A percentile compares a stretch with the other conserved stretches of the same genome.
These are phyloP conservation scores for Prunus campanulata DNA, from an alignment of 306 rosid species.

Conservation along the genomic window DNA sequence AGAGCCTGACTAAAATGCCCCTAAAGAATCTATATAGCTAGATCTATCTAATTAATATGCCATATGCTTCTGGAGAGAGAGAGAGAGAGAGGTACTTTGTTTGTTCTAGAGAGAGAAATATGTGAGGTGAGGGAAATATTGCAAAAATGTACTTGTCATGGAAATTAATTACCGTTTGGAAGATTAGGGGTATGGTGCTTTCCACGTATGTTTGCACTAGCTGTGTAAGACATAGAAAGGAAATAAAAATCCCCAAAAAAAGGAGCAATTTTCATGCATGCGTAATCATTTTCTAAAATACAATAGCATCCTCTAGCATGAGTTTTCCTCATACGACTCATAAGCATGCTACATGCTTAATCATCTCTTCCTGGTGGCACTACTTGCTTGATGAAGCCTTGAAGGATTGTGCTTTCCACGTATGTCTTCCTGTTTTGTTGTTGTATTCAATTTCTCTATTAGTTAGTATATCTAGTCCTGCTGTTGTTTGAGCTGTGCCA, in stretches of 20 bases:
- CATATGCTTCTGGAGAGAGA: too few species aligned
- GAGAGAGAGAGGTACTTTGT: background rate
- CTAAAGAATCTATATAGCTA: slow-evolving; percentile 3
- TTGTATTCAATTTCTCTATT: background rate
- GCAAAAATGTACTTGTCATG: background rate
- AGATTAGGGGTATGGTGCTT: slow-evolving; percentile 35
- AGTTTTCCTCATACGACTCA: too few species aligned
- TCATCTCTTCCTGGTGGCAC: slow-evolving; percentile 1
- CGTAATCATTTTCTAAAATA: too few species aligned
- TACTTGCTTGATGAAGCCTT: slow-evolving; percentile 10
- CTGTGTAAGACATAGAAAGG: background rate
- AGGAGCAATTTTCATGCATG: too few species aligned
- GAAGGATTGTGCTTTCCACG: background rate
- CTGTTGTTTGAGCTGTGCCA: background rate
- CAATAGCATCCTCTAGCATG: too few species aligned
- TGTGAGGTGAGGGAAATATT: background rate
- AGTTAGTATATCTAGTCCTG: background rate
- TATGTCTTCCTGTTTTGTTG: background rate
- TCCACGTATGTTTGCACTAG: slow-evolving; percentile 40
- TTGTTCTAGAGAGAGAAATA: background rate
- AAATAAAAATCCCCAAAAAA: background rate
- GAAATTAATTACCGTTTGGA: slow-evolving; percentile 7
- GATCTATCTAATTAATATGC: background rate
- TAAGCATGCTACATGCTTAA: too few species aligned
- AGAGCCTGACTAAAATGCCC: slow-evolving; percentile 34